These are phyloP conservation scores for Pelargonium cotyledonis DNA, from an alignment of 441 rosid species.

Conservation along the genomic window DNA sequence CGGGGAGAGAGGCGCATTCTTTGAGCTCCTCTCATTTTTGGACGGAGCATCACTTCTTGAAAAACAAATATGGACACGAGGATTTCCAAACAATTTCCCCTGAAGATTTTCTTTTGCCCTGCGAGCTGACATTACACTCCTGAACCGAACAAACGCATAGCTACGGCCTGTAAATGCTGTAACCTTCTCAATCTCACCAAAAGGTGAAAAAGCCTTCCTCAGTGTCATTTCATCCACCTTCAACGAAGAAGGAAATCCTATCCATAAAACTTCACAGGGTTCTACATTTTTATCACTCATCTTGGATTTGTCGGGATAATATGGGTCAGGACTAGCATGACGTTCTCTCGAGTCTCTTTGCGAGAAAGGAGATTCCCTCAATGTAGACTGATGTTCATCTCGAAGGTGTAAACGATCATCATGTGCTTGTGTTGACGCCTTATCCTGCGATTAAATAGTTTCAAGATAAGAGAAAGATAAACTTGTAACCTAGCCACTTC, in stretches of 20 bases:
- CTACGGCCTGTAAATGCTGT: constrained; percentile 91
- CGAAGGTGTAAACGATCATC: constrained; percentile 46
- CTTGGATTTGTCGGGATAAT: constrained; percentile 49
- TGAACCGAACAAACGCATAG: constrained; percentile 89
- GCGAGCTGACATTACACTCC: constrained; percentile 55
- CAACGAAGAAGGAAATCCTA: constrained; percentile 82
- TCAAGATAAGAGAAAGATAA: constrained; percentile 33
- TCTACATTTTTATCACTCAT: constrained; percentile 56
- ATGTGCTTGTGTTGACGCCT: constrained; percentile 47
- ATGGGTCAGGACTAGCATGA: constrained; percentile 54
- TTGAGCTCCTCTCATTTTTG: constrained; percentile 44
- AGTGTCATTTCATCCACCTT: constrained; percentile 74
- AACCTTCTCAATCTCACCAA: constrained; percentile 82
- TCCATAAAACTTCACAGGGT: constrained; percentile 88
- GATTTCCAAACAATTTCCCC: constrained; percentile 88
- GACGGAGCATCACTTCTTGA: constrained; percentile 72
- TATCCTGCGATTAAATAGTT: constrained; percentile 68
- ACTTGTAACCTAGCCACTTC: constrained; percentile 20
- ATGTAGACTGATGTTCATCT: constrained; percentile 49
- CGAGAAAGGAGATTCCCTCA: constrained; percentile 60
- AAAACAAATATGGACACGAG: constrained; percentile 91
- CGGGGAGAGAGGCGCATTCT: constrained; percentile 50
- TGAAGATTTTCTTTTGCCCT: constrained; percentile 92
- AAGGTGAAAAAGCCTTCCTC: constrained; percentile 75
- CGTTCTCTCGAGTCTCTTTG: constrained; percentile 61